Evolutionary conservation across 257 asterid genomes (phyloP), one percentile per base, ranked within the genome.

Genomic region (Apocynum venetum): DNA sequence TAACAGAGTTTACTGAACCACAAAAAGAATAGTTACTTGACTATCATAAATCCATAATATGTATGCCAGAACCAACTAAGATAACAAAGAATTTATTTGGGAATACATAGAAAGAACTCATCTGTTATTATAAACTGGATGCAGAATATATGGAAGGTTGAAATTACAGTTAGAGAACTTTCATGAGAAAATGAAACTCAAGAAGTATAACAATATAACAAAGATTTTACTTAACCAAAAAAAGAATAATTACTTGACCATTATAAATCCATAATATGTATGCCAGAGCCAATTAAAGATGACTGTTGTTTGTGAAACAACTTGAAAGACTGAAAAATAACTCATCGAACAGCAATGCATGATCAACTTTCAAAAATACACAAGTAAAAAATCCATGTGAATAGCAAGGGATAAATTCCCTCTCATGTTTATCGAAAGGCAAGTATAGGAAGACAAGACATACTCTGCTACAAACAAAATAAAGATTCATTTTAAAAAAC

Each of bases 141-240:
- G 46, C 19, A n/a, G 46, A 20, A 53, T 25, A 7, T 59, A 36
- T 46, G 55, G 5, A 12, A 8, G 43, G 31, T 60, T 48, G 8
- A 47, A 40, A 74, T 38, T 41, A 44, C 10, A 0, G 41, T 38
- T 35, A 25, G 31, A 25, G 31, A 25, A 25, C 31, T 25, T 25
- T 25, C 59, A 57, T 40, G 69, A 41, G 55, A 74, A 57, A 43
- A 56, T 55, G 14, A 53, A 41, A 17, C 35, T 40, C 14, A 60
- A 56, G 67, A 73, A 73, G 77, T 73, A 43, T 40, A 72, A 52
- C 8, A 43, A 8, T 52, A 41, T 56, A 35, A 56, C 47, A 38
- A 36, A 57, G 43, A 43, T 12, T 40, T 73, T 56, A 25, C 35
- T 74, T 47, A 74, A 74, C 35, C 71, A 74, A 57, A 74, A 59